Base-by-base conservation (phyloP, 768 basidiomycete genomes). In the Naganishia onofrii region DNA sequence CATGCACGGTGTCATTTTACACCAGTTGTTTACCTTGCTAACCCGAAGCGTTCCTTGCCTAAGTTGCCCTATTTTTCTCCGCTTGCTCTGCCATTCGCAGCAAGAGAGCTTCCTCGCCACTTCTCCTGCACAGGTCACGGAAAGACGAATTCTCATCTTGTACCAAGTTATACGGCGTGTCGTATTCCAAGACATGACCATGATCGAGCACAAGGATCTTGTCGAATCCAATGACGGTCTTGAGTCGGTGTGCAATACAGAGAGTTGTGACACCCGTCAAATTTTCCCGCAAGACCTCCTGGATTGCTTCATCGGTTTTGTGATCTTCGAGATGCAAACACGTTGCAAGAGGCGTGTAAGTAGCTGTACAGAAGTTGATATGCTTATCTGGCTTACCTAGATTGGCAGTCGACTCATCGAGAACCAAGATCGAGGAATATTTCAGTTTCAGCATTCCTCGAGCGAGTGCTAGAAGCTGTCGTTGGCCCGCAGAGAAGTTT, bases 401-500 rank as follows among this genome's bases (percentile, higher is more conserved):
- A 65, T 80, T 80, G 8, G 82, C 82, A 0, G 83, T 84, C 1
- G 82, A 80, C 66, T 88, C 87, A 68, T 88, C 87, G 42, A 88
- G 80, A 60, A 88, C 84, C 54, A 87, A 79, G 42, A 88, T 78
- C 66, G 85, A 86, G 69, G 85, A 87, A 55, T 82, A 77, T 13
- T 86, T 82, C 69, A 88, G 74, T 64, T 80, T 80, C 46, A 80
- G 73, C 38, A 80, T 69, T 19, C 78, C 87, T 26, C 87, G 80
- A 6, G 87, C 86, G 0, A 88, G 79, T 0, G 86, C 86, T 19
- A 88, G 72, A 12, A 88, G 86, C 77, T 88, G 87, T 19, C 86
- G 77, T 74, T 88, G 85, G 5, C 87, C 87, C 68, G 55, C 58
- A 42, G 66, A 56, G 54, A 65, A 82, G 70, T 83, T 83, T 71